phyloP scores from a whole-genome alignment of 2,329 filamentous ascomycete genomes.

The Drechslerella dactyloides region DNA sequence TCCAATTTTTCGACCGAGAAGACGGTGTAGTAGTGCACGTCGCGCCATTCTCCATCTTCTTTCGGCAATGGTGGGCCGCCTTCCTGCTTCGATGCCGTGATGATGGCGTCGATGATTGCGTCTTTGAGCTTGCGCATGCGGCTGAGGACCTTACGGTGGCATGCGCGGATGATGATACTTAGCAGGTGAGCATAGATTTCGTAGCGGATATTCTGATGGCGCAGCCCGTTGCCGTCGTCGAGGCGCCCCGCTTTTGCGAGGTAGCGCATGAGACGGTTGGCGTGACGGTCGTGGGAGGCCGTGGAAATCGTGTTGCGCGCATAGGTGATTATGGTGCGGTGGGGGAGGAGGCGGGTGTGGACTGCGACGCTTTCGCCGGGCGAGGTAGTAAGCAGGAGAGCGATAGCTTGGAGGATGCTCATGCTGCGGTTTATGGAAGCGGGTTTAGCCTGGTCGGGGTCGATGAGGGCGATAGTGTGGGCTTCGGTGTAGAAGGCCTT shows the following conservation, averaged over 20 bases:
- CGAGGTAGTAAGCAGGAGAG: conserved; percentile 4
- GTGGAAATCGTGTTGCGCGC: neutral
- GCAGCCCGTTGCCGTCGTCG: neutral
- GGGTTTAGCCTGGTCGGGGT: neutral
- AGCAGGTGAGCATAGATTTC: neutral
- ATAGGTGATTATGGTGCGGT: conserved; percentile 4
- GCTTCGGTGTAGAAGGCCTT: conserved; percentile 3
- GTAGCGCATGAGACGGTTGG: neutral
- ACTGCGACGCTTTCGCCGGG: conserved; percentile 17
- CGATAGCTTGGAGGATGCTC: conserved; percentile 5
- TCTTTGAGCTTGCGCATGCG: conserved; percentile 6
- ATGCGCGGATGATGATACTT: neutral
- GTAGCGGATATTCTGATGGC: neutral
- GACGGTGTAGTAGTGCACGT: neutral
- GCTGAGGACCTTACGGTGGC: neutral
- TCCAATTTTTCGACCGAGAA: neutral
- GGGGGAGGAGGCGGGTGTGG: neutral
- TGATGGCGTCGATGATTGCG: neutral
- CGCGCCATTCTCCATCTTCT: neutral
- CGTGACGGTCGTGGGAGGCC: neutral
- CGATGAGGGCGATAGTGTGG: conserved; percentile 8
- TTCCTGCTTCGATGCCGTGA: neutral
- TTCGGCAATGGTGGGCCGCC: neutral
- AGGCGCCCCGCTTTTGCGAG: neutral
- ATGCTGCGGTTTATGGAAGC: neutral